phyloP scores from a whole-genome alignment of 1,284 basidiomycete species.

The Chalciporus piperatoides region DNA sequence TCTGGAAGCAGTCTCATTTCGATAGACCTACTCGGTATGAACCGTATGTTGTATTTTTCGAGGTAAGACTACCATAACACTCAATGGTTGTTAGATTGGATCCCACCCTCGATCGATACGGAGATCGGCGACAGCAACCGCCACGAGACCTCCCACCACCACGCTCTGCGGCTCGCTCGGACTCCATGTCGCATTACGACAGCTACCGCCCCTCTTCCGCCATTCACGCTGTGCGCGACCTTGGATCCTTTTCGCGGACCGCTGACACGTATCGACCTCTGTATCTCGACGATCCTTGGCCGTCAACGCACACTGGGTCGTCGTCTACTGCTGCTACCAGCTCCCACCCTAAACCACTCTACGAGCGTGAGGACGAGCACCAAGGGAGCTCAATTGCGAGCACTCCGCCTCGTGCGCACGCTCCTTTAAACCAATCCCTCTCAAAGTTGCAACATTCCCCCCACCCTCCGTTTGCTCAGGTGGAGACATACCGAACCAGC shows the following conservation, averaged over 20 bases:
- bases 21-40: constrained; percentile 32
- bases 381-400: constrained; percentile 35
- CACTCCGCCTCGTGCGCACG: constrained; percentile 27
- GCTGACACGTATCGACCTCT: constrained; percentile 41
- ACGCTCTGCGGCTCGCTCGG: constrained; percentile 28
- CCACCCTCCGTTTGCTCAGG: constrained; percentile 14
- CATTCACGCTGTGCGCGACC: constrained; percentile 29
- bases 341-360: constrained; percentile 15
- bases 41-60: constrained; percentile 15
- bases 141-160: constrained; percentile 37
- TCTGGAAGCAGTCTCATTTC: constrained; percentile 60
- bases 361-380: constrained; percentile 28
- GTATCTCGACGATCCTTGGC: constrained; percentile 29
- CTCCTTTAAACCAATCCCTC: constrained; percentile 8
- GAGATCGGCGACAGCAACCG: constrained; percentile 32
- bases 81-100: constrained; percentile 23
- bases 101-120: constrained; percentile 25
- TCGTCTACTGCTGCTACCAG: constrained; percentile 15
- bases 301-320: constrained; percentile 2
- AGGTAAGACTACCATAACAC: constrained; percentile 27
- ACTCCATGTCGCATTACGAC: constrained; percentile 33
- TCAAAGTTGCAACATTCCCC: constrained; percentile 21
- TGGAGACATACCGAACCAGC: constrained; percentile 8
- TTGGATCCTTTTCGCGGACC: constrained; percentile 33
- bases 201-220: constrained; percentile 41